Conservation (phyloP, 2,329 filamentous ascomycete genomes). For the Pseudogymnoascus sp. region DNA sequence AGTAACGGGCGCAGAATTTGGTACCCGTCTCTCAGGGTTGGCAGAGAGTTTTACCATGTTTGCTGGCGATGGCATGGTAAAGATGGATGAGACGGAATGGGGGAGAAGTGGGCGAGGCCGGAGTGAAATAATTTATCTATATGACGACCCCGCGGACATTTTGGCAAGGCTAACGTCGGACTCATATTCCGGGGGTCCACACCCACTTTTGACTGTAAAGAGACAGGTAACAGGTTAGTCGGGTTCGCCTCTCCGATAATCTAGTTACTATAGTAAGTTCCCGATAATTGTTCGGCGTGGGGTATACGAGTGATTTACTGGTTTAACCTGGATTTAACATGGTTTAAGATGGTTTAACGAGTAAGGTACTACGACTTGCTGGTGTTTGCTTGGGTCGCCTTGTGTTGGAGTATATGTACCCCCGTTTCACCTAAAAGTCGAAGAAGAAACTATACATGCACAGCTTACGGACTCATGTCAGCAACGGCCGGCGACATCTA, state of each 20-base stretch:
- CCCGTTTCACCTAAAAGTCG: neutral
- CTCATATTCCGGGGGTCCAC: conserved; percentile 6
- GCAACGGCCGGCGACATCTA: too few species aligned
- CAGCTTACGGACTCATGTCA: too few species aligned
- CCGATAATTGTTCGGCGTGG: neutral
- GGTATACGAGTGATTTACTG: neutral
- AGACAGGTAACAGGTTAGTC: neutral
- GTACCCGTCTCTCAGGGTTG: neutral
- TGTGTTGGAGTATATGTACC: neutral
- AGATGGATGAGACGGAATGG: neutral
- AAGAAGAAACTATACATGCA: neutral
- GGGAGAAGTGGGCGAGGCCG: neutral
- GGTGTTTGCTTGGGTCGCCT: neutral
- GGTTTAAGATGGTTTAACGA: neutral
- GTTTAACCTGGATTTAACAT: neutral
- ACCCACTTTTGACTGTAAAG: neutral
- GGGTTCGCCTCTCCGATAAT: neutral
- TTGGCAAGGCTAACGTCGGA: conserved; percentile 8
- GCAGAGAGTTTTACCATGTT: neutral
- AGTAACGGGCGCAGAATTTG: conserved; percentile 2
- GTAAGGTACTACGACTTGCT: neutral
- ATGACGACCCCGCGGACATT: conserved; percentile 8
- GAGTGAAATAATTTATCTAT: conserved; percentile 10
- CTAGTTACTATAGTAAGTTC: too few species aligned
- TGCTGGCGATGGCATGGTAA: conserved; percentile 2